Conservation (phyloP, 2,329 filamentous ascomycete genomes). For the Apiospora koreana region DNA sequence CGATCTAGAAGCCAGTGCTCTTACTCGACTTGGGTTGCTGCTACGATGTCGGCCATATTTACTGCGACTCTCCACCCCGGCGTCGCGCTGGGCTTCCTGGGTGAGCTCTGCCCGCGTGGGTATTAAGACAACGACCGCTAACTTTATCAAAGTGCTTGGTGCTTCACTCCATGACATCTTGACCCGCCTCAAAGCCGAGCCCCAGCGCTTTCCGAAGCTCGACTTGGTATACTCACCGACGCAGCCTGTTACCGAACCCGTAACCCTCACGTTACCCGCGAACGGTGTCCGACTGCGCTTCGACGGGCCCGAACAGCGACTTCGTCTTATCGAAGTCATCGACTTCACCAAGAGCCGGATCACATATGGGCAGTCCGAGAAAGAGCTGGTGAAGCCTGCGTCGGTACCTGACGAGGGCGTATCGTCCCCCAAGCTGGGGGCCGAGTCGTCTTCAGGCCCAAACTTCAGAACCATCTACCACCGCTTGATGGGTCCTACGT, state of each 20-base stretch:
- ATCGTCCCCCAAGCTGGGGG: conserved; percentile 27
- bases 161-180: conserved; percentile 89
- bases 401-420: conserved; percentile 33
- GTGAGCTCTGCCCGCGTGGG: conserved; percentile 20
- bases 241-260: conserved; percentile 72
- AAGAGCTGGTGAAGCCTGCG: conserved; percentile 68
- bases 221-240: conserved; percentile 79
- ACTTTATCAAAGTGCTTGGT: conserved; percentile 68
- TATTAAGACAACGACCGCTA: not conserved
- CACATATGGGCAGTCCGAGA: conserved; percentile 70
- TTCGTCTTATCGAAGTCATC: conserved; percentile 86
- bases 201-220: conserved; percentile 78
- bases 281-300: conserved; percentile 92
- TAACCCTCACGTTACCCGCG: conserved; percentile 73
- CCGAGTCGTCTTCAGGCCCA: conserved; percentile 56
- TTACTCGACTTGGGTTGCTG: not conserved
- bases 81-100: conserved; percentile 32
- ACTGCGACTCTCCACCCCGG: conserved; percentile 33
- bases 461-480: conserved; percentile 91
- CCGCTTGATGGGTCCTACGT: conserved; percentile 88
- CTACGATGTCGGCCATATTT: conserved; percentile 31
- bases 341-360: conserved; percentile 87
- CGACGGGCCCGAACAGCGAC: conserved; percentile 87
- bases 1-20: not conserved
- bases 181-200: conserved; percentile 84